Evolutionary conservation across 1,139 yeast genomes (phyloP).

Genomic region (Taphrina confusa): DNA sequence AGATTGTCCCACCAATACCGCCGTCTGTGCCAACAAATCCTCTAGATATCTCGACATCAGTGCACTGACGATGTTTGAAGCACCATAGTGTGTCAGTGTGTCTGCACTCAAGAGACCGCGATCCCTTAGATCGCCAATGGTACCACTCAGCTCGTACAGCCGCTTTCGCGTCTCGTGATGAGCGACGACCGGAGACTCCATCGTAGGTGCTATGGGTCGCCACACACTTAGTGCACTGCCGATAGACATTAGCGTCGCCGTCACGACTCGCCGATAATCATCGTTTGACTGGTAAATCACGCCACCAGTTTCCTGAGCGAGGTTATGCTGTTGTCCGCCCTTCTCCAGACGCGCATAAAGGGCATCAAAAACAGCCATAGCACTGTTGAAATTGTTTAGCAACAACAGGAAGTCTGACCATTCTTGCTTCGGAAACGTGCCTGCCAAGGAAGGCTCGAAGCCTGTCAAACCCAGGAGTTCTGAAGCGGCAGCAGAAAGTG

Average conservation of each 20-base stretch:
- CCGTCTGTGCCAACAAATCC: constrained; percentile 2
- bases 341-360: constrained; percentile 5
- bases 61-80: constrained; percentile 19
- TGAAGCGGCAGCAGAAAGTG: constrained; percentile 13
- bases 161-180: constrained; percentile 17
- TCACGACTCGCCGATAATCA: constrained; percentile 7
- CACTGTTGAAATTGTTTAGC: constrained; percentile 15
- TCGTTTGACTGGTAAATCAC: not conserved
- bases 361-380: constrained; percentile 24
- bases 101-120: constrained; percentile 3
- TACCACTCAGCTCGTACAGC: not conserved
- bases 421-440: constrained; percentile 12
- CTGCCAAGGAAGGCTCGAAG: constrained; percentile 25
- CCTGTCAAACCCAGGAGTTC: constrained; percentile 15
- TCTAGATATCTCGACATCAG: constrained; percentile 28
- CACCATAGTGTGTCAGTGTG: constrained; percentile 20
- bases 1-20: constrained; percentile 15
- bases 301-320: not conserved
- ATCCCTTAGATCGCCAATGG: not conserved
- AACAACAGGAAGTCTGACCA: constrained; percentile 17
- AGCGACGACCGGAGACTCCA: constrained; percentile 17
- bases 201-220: constrained; percentile 24
- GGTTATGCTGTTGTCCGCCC: not conserved
- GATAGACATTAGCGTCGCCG: constrained; percentile 10
- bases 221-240: constrained; percentile 13